Evolutionary conservation across 2,329 filamentous ascomycete species (phyloP).

Genomic region (Lizonia empirigonia): DNA sequence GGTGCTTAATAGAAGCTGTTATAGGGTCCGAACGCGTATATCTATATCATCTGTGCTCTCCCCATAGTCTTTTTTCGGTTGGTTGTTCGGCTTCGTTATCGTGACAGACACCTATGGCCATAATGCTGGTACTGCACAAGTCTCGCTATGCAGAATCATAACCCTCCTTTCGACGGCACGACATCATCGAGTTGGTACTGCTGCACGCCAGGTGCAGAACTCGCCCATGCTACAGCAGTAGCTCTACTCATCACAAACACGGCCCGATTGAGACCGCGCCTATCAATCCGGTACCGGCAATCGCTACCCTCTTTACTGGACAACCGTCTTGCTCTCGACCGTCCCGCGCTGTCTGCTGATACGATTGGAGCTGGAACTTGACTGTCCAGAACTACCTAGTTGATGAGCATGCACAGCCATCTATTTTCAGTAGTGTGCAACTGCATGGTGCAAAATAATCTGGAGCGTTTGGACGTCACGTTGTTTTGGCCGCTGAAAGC

Average conservation of each 20-base stretch:
- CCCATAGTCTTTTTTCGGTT: neutral
- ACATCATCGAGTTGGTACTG: slow-evolving; percentile 6
- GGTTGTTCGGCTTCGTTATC: slow-evolving; percentile 1
- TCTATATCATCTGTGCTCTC: slow-evolving; percentile 15
- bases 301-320: neutral
- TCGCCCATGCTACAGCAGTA: slow-evolving; percentile 8
- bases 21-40: slow-evolving; percentile 23
- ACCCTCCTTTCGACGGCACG: neutral
- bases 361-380: too few species aligned
- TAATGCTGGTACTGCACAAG: slow-evolving; percentile 1
- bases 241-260: slow-evolving; percentile 1
- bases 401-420: neutral
- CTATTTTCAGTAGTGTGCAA: neutral
- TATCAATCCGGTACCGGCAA: neutral
- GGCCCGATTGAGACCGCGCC: slow-evolving; percentile 2
- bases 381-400: neutral
- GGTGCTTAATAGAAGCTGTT: slow-evolving; percentile 24
- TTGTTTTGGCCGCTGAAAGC: neutral
- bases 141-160: neutral
- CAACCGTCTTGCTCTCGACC: too few species aligned
- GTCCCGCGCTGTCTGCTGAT: too few species aligned
- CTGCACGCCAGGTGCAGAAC: slow-evolving; percentile 14
- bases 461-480: neutral
- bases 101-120: neutral
- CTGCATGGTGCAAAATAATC: neutral